Conservation (phyloP, 2,329 filamentous ascomycete species). For the Botryotinia calthae region DNA sequence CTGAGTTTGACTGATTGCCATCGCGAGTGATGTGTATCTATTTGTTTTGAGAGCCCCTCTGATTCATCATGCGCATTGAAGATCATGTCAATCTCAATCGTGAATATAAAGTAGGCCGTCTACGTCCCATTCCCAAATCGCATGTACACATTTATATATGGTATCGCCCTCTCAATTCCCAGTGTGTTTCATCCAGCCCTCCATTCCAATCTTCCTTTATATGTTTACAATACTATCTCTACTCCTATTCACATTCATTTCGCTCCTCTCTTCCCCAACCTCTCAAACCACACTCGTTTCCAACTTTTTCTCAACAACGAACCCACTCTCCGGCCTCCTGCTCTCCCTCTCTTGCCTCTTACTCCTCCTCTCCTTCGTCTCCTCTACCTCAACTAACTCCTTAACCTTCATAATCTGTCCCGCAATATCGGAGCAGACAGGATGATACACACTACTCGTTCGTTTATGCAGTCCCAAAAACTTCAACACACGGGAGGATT, state of each 20-base stretch:
- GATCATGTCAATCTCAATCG: background rate
- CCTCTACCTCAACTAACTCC: slow-evolving; percentile 66
- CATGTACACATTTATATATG: background rate
- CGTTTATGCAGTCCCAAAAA: slow-evolving; percentile 69
- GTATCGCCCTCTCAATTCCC: background rate
- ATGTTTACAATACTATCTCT: background rate
- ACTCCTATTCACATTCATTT: background rate
- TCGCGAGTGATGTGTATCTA: background rate
- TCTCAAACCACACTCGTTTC: background rate
- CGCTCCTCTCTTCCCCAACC: background rate
- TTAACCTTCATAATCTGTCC: slow-evolving; percentile 76
- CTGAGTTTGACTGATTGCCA: background rate
- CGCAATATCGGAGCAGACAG: slow-evolving; percentile 63
- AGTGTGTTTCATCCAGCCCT: too few relatives aligned
- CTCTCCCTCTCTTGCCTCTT: slow-evolving; percentile 58
- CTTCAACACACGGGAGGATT: slow-evolving; percentile 63
- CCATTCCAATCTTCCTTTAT: background rate
- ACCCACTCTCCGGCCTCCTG: slow-evolving; percentile 65
- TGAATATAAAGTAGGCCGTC: too few relatives aligned
- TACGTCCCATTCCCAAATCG: background rate
- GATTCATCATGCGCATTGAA: background rate
- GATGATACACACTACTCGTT: slow-evolving; percentile 71
- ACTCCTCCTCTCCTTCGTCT: slow-evolving; percentile 59
- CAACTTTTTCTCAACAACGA: slow-evolving; percentile 57
- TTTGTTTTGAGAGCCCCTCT: background rate